These are phyloP conservation scores for Fusarium mexicanum DNA, from an alignment of 2,329 filamentous ascomycete species.

Conservation along the genomic window DNA sequence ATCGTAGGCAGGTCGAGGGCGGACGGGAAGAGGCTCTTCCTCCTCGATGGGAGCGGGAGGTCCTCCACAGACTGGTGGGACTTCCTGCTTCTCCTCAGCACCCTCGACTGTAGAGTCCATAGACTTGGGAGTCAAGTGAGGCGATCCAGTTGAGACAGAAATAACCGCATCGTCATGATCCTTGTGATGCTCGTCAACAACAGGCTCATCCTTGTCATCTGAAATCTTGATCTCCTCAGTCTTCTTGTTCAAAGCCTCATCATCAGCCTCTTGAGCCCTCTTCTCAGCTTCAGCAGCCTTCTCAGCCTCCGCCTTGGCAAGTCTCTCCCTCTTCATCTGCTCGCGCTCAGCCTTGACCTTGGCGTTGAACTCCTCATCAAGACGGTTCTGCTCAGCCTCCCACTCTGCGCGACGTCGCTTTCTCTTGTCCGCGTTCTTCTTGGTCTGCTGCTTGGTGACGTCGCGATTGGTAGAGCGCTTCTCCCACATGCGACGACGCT, in stretches of 20 bases:
- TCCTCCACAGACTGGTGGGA: conserved; percentile 43
- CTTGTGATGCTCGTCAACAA: conserved; percentile 21
- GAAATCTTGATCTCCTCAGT: conserved; percentile 17
- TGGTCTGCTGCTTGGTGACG: conserved; percentile 53
- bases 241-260: conserved; percentile 38
- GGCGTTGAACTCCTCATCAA: conserved; percentile 46
- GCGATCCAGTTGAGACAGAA: conserved; percentile 47
- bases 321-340: conserved; percentile 31
- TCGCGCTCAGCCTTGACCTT: conserved; percentile 28
- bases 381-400: conserved; percentile 41
- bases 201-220: conserved; percentile 14
- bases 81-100: conserved; percentile 48
- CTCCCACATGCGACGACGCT: conserved; percentile 61
- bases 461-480: conserved; percentile 56
- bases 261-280: conserved; percentile 24
- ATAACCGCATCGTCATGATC: conserved; percentile 39
- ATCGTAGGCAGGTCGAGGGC: conserved; percentile 47
- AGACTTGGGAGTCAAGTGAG: conserved; percentile 47
- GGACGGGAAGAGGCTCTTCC: conserved; percentile 33
- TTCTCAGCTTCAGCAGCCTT: conserved; percentile 33
- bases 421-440: conserved; percentile 52
- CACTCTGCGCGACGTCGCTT: conserved; percentile 42
- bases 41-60: conserved; percentile 35
- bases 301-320: conserved; percentile 22
- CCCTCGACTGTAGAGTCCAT: conserved; percentile 40